Conservation (phyloP, 768 basidiomycete genomes). For the Clavulina sp. region DNA sequence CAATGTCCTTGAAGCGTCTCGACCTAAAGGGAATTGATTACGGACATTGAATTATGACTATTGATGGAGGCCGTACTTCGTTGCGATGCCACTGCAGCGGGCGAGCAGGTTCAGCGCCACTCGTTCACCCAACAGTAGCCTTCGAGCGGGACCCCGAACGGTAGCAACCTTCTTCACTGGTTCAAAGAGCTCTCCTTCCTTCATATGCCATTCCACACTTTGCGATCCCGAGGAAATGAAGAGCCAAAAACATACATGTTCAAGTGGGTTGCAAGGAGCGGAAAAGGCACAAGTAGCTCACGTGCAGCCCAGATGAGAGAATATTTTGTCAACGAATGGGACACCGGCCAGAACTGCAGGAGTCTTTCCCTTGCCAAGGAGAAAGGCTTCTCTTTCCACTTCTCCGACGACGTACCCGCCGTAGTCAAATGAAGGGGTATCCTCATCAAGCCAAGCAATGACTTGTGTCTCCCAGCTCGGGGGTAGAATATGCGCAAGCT, state of each 20-base stretch:
- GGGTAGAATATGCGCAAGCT: slow-evolving; percentile 53
- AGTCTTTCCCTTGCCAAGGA: slow-evolving; percentile 77
- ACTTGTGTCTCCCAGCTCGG: slow-evolving; percentile 83
- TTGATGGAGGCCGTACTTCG: slow-evolving; percentile 34
- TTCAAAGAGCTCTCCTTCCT: slow-evolving; percentile 67
- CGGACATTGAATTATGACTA: neutral
- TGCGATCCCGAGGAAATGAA: neutral
- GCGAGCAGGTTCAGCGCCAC: slow-evolving; percentile 87
- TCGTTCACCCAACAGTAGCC: slow-evolving; percentile 79
- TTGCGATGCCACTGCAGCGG: slow-evolving; percentile 91
- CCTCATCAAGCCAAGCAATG: slow-evolving; percentile 72
- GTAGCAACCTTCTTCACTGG: slow-evolving; percentile 79
- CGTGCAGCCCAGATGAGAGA: slow-evolving; percentile 77
- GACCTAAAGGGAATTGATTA: slow-evolving; percentile 36
- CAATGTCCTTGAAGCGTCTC: slow-evolving; percentile 60
- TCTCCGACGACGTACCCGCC: slow-evolving; percentile 95
- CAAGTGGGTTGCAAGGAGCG: neutral
- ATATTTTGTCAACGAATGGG: slow-evolving; percentile 91
- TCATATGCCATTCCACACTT: slow-evolving; percentile 87
- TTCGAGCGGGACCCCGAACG: slow-evolving; percentile 74
- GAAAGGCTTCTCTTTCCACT: slow-evolving; percentile 62
- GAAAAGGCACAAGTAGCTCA: slow-evolving; percentile 26
- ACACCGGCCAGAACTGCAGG: slow-evolving; percentile 75
- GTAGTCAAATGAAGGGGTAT: slow-evolving; percentile 91
- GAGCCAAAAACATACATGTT: neutral